Conservation (phyloP, 768 basidiomycete genomes). For the Lyophyllum semitale region DNA sequence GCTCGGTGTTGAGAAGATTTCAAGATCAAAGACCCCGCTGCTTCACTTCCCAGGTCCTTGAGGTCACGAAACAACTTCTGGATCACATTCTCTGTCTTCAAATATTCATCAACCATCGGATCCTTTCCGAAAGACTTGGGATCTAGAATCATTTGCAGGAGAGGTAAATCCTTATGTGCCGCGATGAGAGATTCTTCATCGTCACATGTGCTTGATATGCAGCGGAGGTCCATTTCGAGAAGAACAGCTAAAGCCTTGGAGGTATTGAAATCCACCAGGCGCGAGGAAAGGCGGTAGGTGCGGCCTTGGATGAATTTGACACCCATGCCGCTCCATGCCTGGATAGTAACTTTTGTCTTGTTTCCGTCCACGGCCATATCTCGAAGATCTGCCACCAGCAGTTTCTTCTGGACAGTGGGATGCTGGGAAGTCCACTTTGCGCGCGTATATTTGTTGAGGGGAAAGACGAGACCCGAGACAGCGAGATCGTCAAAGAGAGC, state of each 20-base stretch:
- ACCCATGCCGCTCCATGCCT: conserved; percentile 37
- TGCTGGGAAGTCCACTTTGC: conserved; percentile 40
- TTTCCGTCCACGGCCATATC: conserved; percentile 36
- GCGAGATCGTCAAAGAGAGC: conserved; percentile 51
- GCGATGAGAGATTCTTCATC: conserved; percentile 6
- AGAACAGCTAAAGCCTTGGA: conserved; percentile 45
- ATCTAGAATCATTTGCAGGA: conserved; percentile 45
- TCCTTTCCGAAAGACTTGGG: conserved; percentile 39
- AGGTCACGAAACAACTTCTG: conserved; percentile 44
- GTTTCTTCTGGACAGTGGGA: conserved; percentile 34
- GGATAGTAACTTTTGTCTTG: conserved; percentile 36
- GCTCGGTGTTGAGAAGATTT: conserved; percentile 51
- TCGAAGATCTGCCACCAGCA: conserved; percentile 42
- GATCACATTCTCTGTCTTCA: conserved; percentile 37
- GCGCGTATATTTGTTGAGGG: conserved; percentile 39
- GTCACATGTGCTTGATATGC: conserved; percentile 14
- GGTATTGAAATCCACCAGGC: conserved; percentile 56
- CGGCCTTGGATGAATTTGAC: conserved; percentile 30
- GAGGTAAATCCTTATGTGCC: conserved; percentile 32
- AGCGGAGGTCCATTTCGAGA: conserved; percentile 47
- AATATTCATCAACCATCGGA: conserved; percentile 25
- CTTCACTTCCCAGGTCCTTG: conserved; percentile 30
- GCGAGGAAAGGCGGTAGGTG: conserved; percentile 47
- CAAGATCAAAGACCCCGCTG: conserved; percentile 40
- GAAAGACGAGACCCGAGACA: conserved; percentile 46